Base-by-base conservation (phyloP, 441 rosid species). In the Erysimum cheiri region DNA sequence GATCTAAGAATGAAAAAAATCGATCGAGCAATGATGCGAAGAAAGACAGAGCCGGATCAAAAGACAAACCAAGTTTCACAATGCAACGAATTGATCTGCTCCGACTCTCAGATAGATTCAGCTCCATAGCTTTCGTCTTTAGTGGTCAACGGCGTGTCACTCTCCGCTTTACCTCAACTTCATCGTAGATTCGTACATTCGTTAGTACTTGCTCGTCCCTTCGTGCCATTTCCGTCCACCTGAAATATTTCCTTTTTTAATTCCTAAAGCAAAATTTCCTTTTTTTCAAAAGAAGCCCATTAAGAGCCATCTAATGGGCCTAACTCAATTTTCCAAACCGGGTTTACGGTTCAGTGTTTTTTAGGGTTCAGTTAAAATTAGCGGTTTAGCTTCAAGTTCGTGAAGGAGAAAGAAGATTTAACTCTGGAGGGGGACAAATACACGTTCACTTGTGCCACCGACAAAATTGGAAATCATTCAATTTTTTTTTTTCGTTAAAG, bases 21-120 rank as follows among this genome's bases (percentile, higher is more conserved):
- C 54, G 15, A 60, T 47, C 39, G 28, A 69, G 28, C 41, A 47
- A 64, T 5, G 32, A 65, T 40, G 13, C 26, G 58, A 43, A 64
- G 24, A 22, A 40, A 11, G 4, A 44, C 12, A 7, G 48, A 48
- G 2, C 13, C 26, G 14, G 43, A 53, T 31, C 8, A 50, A 33
- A 58, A 33, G 35, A 74, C 80, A 58, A 64, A 93, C 97, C 97
- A 14, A 93, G 90, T 82, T 93, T 93, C 26, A 91, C 98, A 63
- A 91, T 89, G 86, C 96, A 93, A 13, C 98, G 96, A 52, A 89
- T 76, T 57, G 91, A 83, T 67, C 75, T 81, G 66, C 73, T 71
- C 15, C 6, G 73, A 54, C 2, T 57, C 65, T 64, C 63, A 7
- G 68, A n/a, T 1, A 14, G 71, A 57, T 72, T 62, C 9, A 50